phyloP scores from a whole-genome alignment of 192 early-diverging fungal species.

The Piromyces sp. region DNA sequence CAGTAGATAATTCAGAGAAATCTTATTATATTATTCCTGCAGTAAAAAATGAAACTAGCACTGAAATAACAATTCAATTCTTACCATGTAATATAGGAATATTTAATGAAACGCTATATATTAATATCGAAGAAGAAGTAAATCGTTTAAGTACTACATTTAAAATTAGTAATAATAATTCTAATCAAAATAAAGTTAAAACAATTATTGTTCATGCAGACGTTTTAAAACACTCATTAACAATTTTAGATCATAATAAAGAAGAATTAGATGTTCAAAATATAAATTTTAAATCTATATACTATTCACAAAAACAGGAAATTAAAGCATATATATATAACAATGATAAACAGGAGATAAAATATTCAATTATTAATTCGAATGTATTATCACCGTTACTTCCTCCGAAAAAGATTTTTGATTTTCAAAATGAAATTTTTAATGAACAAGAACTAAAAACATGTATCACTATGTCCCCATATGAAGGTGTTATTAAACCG shows the following conservation, averaged over 20 bases:
- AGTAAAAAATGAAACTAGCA: neutral
- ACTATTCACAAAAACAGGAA: neutral
- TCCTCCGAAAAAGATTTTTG: neutral
- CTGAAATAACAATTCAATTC: neutral
- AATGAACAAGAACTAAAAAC: neutral
- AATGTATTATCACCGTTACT: neutral
- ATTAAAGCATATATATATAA: neutral
- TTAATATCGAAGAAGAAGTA: neutral
- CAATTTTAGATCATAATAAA: neutral
- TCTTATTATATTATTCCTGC: neutral
- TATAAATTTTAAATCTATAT: neutral
- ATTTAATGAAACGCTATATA: neutral
- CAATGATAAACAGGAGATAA: neutral
- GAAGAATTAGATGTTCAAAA: neutral
- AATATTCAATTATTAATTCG: neutral
- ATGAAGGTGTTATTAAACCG: neutral
- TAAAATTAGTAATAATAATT: neutral
- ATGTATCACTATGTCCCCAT: neutral
- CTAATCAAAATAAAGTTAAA: neutral
- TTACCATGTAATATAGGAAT: neutral
- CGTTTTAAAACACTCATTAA: neutral
- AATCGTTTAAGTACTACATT: neutral
- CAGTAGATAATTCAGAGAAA: neutral
- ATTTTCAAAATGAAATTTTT: neutral
- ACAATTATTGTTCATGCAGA: neutral